Percentiles rank a stretch among this genome's conserved stretches.
Conservation (phyloP, 306 rosid species). For the Vigna unguiculata region DNA sequence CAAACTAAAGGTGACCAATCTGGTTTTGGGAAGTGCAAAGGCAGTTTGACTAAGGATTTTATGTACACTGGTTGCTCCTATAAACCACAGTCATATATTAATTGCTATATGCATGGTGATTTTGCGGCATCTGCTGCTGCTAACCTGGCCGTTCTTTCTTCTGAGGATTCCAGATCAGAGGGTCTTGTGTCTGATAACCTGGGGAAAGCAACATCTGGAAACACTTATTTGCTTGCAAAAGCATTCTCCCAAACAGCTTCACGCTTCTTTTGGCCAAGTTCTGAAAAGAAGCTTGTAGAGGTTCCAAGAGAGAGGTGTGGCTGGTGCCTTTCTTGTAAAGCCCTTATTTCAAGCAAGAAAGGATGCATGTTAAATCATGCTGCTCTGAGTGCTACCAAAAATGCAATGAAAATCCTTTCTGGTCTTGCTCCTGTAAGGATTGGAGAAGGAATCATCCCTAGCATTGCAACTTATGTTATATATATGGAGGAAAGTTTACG, state of each 20-base stretch:
- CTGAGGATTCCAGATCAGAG: conserved; percentile 77
- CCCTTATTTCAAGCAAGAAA: conserved; percentile 77
- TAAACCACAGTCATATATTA: conserved; percentile 78
- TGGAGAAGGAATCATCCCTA: conserved; percentile 76
- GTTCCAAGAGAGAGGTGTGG: conserved; percentile 98
- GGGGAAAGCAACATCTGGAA: conserved; percentile 62
- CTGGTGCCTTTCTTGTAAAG: conserved; percentile 94
- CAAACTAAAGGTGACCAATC: conserved; percentile 50
- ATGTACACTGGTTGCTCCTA: conserved; percentile 64
- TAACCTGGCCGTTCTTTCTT: conserved; percentile 69
- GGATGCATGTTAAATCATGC: conserved; percentile 96
- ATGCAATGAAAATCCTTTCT: conserved; percentile 72
- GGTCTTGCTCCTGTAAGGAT: conserved; percentile 67
- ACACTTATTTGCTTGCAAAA: conserved; percentile 67
- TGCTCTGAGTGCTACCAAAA: conserved; percentile 77
- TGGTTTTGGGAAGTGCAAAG: conserved; percentile 55
- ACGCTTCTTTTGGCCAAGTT: conserved; percentile 93
- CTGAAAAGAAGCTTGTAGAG: conserved; percentile 87
- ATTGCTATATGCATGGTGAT: conserved; percentile 86
- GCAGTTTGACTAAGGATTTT: conserved; percentile 47
- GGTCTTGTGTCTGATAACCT: conserved; percentile 57
- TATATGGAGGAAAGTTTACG: conserved; percentile 78
- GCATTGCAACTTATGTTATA: conserved; percentile 74
- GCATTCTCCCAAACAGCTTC: conserved; percentile 86
- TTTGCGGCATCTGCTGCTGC: conserved; percentile 96